Percentiles rank a stretch among this genome's conserved stretches.
phyloP scores from a whole-genome alignment of 345 rosid species.

The Diplotaxis tenuifolia region DNA sequence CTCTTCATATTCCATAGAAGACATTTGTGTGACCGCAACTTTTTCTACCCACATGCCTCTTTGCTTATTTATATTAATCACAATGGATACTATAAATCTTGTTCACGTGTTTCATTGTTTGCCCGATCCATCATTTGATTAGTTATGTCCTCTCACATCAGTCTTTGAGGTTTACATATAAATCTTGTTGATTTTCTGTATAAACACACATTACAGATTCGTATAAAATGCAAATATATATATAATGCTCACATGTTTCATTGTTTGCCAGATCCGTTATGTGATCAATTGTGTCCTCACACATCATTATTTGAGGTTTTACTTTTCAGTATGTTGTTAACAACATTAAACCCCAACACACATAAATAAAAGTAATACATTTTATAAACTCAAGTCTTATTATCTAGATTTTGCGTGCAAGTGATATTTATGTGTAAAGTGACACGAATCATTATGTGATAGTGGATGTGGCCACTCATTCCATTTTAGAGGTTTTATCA shows the following conservation, averaged over 20 bases:
- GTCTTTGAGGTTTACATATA: background rate
- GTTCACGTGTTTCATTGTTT: background rate
- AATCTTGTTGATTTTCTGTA: background rate
- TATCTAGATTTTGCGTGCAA: background rate
- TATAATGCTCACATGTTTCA: background rate
- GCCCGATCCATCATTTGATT: background rate
- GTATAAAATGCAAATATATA: background rate
- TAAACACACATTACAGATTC: background rate
- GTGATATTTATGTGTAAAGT: background rate
- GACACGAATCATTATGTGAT: slow-evolving; percentile 1
- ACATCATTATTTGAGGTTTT: background rate
- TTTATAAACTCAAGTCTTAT: background rate
- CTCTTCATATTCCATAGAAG: slow-evolving; percentile 29
- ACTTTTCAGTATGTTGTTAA: background rate
- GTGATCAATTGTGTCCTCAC: background rate
- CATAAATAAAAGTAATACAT: background rate
- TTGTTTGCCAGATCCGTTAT: background rate
- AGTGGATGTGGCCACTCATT: slow-evolving; percentile 18
- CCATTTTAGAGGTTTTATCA: background rate
- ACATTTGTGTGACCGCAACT: slow-evolving; percentile 16
- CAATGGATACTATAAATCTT: background rate
- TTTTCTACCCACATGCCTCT: slow-evolving; percentile 19
- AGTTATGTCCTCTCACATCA: background rate
- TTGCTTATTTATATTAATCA: slow-evolving; percentile 2
- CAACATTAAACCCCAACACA: background rate